Evolutionary conservation across 352 stramenopile species (phyloP).

Genomic region (Globisporangium yorkense): DNA sequence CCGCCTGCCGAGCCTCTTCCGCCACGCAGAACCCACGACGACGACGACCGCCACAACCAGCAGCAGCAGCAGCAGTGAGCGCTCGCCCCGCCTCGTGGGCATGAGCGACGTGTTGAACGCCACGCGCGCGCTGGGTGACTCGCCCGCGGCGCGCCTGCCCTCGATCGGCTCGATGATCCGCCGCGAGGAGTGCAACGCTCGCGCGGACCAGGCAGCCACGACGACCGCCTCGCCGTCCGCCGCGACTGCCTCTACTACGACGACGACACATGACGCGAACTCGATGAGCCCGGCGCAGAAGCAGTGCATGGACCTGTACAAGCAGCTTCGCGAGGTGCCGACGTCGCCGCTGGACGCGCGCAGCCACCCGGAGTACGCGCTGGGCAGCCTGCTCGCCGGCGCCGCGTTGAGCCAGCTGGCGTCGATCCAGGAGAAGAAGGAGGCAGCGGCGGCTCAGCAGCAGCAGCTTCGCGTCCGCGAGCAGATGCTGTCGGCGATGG

Average conservation of each 20-base stretch:
- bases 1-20: conserved; percentile 51
- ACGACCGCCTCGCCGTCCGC: background rate
- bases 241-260: conserved; percentile 6
- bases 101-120: conserved; percentile 64
- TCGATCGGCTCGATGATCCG: conserved; percentile 70
- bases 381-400: conserved; percentile 43
- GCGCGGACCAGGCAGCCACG: background rate
- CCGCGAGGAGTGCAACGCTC: conserved; percentile 28
- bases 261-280: conserved; percentile 10
- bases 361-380: conserved; percentile 20
- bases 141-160: conserved; percentile 33
- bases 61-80: conserved; percentile 10
- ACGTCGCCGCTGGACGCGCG: conserved; percentile 14
- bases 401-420: conserved; percentile 43
- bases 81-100: conserved; percentile 46
- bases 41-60: conserved; percentile 5
- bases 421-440: conserved; percentile 18
- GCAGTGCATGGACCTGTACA: conserved; percentile 61
- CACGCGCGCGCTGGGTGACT: conserved; percentile 22
- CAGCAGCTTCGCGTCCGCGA: conserved; percentile 12
- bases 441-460: conserved; percentile 7
- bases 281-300: conserved; percentile 53
- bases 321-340: conserved; percentile 39
- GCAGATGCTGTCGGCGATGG: conserved; percentile 5
- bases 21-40: conserved; percentile 12